Evolutionary conservation across 2,329 filamentous ascomycete genomes (phyloP).

Genomic region (Bipolaris oryzae): DNA sequence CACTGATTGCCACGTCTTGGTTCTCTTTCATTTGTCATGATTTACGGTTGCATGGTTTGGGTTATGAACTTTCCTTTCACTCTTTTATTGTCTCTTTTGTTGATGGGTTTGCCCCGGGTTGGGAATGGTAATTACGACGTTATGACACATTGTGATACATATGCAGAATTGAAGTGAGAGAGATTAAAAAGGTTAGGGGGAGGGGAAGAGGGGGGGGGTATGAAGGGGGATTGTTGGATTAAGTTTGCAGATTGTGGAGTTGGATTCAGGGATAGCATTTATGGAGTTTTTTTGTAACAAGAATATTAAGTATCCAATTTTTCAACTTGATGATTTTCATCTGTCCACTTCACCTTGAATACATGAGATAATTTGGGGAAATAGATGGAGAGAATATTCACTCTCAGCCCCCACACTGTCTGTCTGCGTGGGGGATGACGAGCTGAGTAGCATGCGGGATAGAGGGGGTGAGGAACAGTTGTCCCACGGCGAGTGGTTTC

Average conservation of each 20-base stretch:
- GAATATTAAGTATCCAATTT: background rate
- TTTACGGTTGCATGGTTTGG: background rate
- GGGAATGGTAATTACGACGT: background rate
- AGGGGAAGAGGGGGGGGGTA: background rate
- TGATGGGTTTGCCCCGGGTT: background rate
- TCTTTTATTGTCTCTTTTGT: background rate
- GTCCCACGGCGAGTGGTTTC: slow-evolving; percentile 25
- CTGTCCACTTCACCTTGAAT: background rate
- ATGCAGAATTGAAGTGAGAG: background rate
- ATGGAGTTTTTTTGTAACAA: background rate
- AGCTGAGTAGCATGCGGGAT: background rate
- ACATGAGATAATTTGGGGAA: background rate
- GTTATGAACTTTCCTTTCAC: background rate
- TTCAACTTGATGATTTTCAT: background rate
- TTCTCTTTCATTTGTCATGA: background rate
- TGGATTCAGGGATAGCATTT: background rate
- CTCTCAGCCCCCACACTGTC: background rate
- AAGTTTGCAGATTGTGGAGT: background rate
- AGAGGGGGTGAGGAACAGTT: slow-evolving; percentile 28
- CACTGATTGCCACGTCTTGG: background rate
- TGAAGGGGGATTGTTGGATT: background rate
- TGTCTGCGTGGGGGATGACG: background rate
- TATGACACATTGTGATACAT: background rate
- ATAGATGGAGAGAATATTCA: background rate
- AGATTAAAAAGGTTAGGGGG: background rate